Evolutionary conservation across 164 flowering plant species (phyloP).

Genomic region (Chimonanthus salicifolius): DNA sequence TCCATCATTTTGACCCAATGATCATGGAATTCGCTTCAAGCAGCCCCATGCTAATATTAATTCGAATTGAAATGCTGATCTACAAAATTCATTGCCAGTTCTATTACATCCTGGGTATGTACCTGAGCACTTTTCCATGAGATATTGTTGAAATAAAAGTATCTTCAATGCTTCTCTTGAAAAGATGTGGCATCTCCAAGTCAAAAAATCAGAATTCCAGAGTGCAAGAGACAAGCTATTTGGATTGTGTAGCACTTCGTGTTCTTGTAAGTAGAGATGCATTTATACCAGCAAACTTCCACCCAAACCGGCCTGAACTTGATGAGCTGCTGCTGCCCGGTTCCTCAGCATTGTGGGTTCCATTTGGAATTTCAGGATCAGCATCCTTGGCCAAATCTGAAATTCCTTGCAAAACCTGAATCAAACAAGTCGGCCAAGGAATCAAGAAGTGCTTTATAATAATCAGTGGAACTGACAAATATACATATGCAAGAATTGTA

Average conservation of each 20-base stretch:
- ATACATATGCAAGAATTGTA: neutral
- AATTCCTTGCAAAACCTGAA: constrained; percentile 33
- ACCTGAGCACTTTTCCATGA: constrained; percentile 5
- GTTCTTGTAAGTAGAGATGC: constrained; percentile 39
- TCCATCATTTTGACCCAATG: neutral
- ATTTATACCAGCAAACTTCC: constrained; percentile 13
- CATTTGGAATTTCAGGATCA: constrained; percentile 19
- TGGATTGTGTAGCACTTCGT: constrained; percentile 29
- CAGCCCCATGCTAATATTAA: neutral
- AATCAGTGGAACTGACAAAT: neutral
- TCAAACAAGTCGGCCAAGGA: neutral
- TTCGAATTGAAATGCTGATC: constrained; percentile 4
- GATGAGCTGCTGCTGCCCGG: constrained; percentile 20
- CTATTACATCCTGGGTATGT: constrained; percentile 5
- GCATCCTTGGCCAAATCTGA: constrained; percentile 15
- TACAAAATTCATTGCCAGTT: constrained; percentile 18
- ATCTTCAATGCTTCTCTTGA: neutral
- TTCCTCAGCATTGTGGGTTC: constrained; percentile 18
- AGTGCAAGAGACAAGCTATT: constrained; percentile 10
- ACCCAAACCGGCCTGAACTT: constrained; percentile 29
- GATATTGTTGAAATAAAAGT: neutral
- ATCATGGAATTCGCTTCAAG: neutral
- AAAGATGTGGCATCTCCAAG: constrained; percentile 8
- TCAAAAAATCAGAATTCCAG: neutral
- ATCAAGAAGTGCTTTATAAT: neutral